phyloP scores from a whole-genome alignment of 1,284 basidiomycete species.

The Ceratobasidium sp. region DNA sequence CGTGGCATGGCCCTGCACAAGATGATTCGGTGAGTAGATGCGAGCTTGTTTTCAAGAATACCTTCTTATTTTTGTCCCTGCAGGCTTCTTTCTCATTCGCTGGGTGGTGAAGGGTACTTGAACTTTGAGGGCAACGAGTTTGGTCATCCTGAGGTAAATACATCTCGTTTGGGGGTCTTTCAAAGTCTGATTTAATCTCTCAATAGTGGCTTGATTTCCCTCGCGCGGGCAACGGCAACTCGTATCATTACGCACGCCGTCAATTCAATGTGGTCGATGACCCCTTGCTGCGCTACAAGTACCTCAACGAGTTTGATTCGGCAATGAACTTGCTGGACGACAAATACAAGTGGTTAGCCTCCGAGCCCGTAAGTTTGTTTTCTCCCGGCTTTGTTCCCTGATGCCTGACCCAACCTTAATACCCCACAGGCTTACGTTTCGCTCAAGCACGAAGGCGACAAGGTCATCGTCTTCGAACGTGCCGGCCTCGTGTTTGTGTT shows the following conservation, averaged over 20 bases:
- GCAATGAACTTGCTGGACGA: slow-evolving; percentile 92
- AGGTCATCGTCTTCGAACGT: slow-evolving; percentile 93
- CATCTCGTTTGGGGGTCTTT: slow-evolving; percentile 25
- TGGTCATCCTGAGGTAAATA: slow-evolving; percentile 89
- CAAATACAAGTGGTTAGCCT: slow-evolving; percentile 85
- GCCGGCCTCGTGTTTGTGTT: slow-evolving; percentile 94
- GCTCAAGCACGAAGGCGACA: slow-evolving; percentile 92
- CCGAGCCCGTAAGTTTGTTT: slow-evolving; percentile 73
- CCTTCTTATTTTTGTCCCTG: neutral
- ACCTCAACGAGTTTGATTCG: slow-evolving; percentile 91
- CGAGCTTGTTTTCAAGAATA: slow-evolving; percentile 17
- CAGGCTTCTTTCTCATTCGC: slow-evolving; percentile 88
- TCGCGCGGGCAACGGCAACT: slow-evolving; percentile 92
- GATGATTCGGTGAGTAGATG: slow-evolving; percentile 85
- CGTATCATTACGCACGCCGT: slow-evolving; percentile 94
- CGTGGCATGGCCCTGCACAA: slow-evolving; percentile 95
- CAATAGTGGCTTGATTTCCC: slow-evolving; percentile 97
- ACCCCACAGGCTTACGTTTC: slow-evolving; percentile 82
- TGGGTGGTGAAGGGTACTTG: slow-evolving; percentile 97
- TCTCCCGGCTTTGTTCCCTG: neutral
- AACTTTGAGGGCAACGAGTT: slow-evolving; percentile 99
- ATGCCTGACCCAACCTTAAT: slow-evolving; percentile 15
- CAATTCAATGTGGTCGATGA: slow-evolving; percentile 98
- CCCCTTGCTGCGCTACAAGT: slow-evolving; percentile 85
- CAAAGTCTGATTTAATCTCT: slow-evolving; percentile 18